Conservation (phyloP, 164 flowering plant species). For the Pachysandra terminalis region DNA sequence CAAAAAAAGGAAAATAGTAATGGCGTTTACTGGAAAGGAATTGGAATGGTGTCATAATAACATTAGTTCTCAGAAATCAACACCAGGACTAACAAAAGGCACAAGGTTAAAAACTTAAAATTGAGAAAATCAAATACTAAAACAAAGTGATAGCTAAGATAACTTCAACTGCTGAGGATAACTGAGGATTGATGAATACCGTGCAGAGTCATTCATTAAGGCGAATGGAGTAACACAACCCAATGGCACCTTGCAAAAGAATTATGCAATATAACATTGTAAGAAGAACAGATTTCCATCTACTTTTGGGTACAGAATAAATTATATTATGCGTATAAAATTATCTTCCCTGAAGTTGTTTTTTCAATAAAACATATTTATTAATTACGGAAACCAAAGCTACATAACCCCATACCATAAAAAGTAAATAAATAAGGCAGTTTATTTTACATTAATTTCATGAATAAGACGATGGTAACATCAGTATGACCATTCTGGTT, state of each 20-base stretch:
- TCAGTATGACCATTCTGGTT: background rate
- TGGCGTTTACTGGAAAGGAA: too few species aligned
- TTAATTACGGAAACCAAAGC: background rate
- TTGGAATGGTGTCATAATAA: too few species aligned
- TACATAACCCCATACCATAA: background rate
- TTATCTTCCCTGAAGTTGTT: too few species aligned
- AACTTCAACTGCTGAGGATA: background rate
- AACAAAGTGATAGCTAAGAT: background rate
- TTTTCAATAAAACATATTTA: too few species aligned
- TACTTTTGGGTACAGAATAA: too few species aligned
- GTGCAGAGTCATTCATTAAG: slow-evolving; percentile 78
- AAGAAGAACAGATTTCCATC: background rate
- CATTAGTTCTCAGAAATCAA: too few species aligned
- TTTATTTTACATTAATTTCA: background rate
- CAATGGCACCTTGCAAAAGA: slow-evolving; percentile 69
- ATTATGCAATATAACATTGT: background rate
- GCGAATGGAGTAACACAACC: slow-evolving; percentile 98
- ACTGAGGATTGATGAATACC: slow-evolving; percentile 50
- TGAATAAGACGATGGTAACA: background rate
- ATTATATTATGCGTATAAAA: too few species aligned
- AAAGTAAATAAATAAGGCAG: background rate
- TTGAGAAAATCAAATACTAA: too few species aligned
- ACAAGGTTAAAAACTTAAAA: too few species aligned
- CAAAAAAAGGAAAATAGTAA: too few species aligned
- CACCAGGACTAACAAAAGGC: too few species aligned